Evolutionary conservation across 441 rosid species (phyloP), one percentile per base, ranked within the genome.

Genomic region (Erysimum cheiri): DNA sequence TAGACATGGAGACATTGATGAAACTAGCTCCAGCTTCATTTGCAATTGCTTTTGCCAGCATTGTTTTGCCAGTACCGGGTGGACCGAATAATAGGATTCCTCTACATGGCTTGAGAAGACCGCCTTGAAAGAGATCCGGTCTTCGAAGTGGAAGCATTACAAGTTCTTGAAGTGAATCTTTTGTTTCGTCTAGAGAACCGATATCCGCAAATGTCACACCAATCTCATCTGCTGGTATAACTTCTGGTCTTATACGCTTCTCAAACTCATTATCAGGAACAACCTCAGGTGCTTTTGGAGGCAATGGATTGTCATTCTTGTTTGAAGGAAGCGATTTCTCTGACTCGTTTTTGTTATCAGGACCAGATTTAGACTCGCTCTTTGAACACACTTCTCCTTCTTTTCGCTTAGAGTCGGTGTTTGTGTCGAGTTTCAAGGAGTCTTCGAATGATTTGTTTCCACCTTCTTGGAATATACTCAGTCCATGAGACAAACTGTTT

Each of bases 21-120:
- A 95, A 95, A 80, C 98, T 92, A 53, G 99, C 98, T 72, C 98
- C 97, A 12, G 99, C 98, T 83, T 95, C 99, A 59, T 92, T 90
- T 1, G 99, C 99, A 41, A 92, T 90, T 72, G 99, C 99, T 82
- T 92, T 92, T 6, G 98, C 98, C 60, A 95, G 86, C 99, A 95
- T 95, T 66, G 98, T 95, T 81, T 95, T 95, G 19, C 99, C 99
- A 0, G 98, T 95, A 71, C 99, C 99, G 5, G 99, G 99, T 60
- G 98, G 98, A 3, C 99, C 99, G 43, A 95, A 92, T 37, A 95
- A 91, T 73, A 92, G 64, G 62, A 95, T 95, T 41, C 99, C 99
- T 80, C 93, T 81, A 70, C 99, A 95, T 24, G 99, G 99, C 72
- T 95, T 95, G 12, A 95, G 93, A 47, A 95, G 95, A 19, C 99